phyloP scores from a whole-genome alignment of 352 stramenopile species.

The Globisporangium camurandrum region DNA sequence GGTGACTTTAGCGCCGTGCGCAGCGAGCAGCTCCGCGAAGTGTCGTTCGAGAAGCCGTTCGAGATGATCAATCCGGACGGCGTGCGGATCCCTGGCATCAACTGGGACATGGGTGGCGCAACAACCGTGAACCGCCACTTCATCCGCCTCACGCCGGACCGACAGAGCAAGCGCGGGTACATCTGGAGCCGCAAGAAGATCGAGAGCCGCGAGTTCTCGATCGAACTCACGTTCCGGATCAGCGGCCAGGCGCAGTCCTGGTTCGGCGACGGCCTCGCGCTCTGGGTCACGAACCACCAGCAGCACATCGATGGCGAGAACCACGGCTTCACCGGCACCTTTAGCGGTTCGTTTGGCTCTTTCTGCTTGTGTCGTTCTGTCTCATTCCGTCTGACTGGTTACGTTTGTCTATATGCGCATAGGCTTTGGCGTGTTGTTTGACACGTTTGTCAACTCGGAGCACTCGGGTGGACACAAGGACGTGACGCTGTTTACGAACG shows the following conservation, averaged over 20 bases:
- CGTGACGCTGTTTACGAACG: conserved; percentile 76
- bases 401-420: neutral
- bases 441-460: conserved; percentile 83
- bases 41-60: conserved; percentile 80
- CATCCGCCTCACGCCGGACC: conserved; percentile 68
- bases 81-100: conserved; percentile 39
- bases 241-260: conserved; percentile 63
- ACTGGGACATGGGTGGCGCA: conserved; percentile 55
- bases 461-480: conserved; percentile 76
- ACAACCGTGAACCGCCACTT: conserved; percentile 77
- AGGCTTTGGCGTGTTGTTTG: conserved; percentile 72
- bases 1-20: conserved; percentile 14
- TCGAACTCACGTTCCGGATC: conserved; percentile 81
- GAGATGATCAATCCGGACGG: conserved; percentile 59
- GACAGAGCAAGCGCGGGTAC: conserved; percentile 66
- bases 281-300: conserved; percentile 65
- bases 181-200: conserved; percentile 72
- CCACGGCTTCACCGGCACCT: conserved; percentile 72
- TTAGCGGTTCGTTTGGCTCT: conserved; percentile 20
- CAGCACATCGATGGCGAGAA: conserved; percentile 58
- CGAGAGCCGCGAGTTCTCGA: conserved; percentile 51
- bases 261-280: conserved; percentile 74
- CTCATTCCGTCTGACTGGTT: neutral
- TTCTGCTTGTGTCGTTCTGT: neutral
- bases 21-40: conserved; percentile 31